Evolutionary conservation across 1,284 basidiomycete species (phyloP), one percentile per base, ranked within the genome.

Genomic region (Neonothopanus nambi): DNA sequence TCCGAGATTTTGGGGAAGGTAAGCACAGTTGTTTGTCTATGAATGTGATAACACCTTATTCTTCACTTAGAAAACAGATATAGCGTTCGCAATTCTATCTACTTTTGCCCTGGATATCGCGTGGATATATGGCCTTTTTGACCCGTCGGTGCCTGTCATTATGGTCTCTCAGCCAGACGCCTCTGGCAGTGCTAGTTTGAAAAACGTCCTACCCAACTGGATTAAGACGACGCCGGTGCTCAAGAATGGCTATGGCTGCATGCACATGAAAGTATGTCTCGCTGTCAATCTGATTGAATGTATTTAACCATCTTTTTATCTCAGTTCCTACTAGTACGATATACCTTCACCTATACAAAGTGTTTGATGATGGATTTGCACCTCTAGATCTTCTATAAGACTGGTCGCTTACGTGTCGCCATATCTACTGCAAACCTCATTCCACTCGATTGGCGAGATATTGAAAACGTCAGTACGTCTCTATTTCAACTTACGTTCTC

Each of bases 381-480:
- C 45, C 44, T 13, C 26, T 54, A 88, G 82, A 65, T 91, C 13
- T 90, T 91, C 60, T 89, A 90, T 67, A 88, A 83, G 63, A 76
- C 78, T 7, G 87, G 87, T 12, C 78, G 87, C 30, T 70, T 92
- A 28, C 82, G 89, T 0, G 73, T 91, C 8, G 82, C 84, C 0
- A 70, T 92, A 40, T 82, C 87, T 1, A 91, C 90, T 0, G 89
- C 89, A 18, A 91, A 92, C 63, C 72, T 92, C 15, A 70, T 89
- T 38, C 73, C 79, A 23, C 81, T 82, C 61, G 90, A 92, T 65
- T 92, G 85, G 82, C 74, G 82, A 30, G 82, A 90, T 55, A 89
- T 92, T 57, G 89, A 92, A 67, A 92, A 92, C 64, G 88, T 89
- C 55, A 52, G 54, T 51, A 28, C 20, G 35, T 40, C 40, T n/a